These are phyloP conservation scores for Lolium perenne DNA, from an alignment of 176 grass and related monocot species.

Conservation along the genomic window DNA sequence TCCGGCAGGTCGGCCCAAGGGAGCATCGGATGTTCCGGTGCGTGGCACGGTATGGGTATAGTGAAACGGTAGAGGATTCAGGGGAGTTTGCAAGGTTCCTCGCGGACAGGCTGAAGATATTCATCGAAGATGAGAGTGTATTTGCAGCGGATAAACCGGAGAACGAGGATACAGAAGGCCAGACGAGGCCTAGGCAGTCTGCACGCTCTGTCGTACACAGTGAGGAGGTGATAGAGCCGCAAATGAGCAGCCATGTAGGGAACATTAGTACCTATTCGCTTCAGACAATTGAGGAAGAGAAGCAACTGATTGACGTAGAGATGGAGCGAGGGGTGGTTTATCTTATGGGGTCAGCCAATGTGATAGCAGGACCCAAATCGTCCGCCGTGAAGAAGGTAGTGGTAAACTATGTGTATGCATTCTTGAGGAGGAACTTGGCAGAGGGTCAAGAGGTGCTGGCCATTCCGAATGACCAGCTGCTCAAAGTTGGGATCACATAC, in stretches of 20 bases:
- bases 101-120: slow-evolving; percentile 63
- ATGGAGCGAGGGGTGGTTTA: slow-evolving; percentile 68
- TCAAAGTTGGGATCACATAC: slow-evolving; percentile 82
- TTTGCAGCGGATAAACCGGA: not conserved
- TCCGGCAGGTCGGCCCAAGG: slow-evolving; percentile 55
- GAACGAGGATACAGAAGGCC: not conserved
- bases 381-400: slow-evolving; percentile 52
- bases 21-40: slow-evolving; percentile 69
- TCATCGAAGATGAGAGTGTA: slow-evolving; percentile 56
- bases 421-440: slow-evolving; percentile 64
- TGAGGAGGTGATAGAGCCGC: slow-evolving; percentile 41
- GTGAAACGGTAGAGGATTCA: slow-evolving; percentile 50
- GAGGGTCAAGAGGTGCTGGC: slow-evolving; percentile 47
- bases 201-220: slow-evolving; percentile 35
- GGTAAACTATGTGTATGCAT: slow-evolving; percentile 63
- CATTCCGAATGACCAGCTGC: slow-evolving; percentile 63
- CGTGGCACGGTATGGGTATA: slow-evolving; percentile 71
- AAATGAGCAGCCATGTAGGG: slow-evolving; percentile 35
- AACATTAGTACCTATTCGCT: slow-evolving; percentile 14
- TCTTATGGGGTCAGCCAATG: slow-evolving; percentile 60
- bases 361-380: slow-evolving; percentile 44
- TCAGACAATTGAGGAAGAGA: slow-evolving; percentile 45
- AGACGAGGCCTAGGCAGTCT: slow-evolving; percentile 4
- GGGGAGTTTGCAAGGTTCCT: slow-evolving; percentile 65
- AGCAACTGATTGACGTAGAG: slow-evolving; percentile 54